Evolutionary conservation across 1,284 basidiomycete species (phyloP), one percentile per base, ranked within the genome.

Genomic region (Chalciporus sp.): DNA sequence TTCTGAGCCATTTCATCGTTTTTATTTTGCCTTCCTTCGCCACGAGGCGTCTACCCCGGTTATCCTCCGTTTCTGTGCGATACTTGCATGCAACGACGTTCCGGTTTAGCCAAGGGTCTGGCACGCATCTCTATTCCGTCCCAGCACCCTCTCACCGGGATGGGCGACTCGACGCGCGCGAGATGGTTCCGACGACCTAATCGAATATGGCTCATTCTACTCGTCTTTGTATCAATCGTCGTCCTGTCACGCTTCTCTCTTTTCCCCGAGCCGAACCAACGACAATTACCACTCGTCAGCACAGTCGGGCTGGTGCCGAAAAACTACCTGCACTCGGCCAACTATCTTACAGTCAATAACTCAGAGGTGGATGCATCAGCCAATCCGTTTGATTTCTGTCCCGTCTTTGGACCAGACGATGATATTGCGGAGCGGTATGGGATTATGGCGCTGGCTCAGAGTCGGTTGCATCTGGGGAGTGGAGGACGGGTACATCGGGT

Each of bases 301-400:
- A 80, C 77, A 16, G 69, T 76, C 4, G 73, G 80, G 56, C 74
- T 88, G 39, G 81, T 80, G 56, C 76, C 88, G 5, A 85, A 84
- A 67, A 89, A 89, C 67, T 88, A 88, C 66, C 73, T 89, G 7
- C 60, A 71, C 51, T 67, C 67, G 1, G 43, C 49, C 43, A 47
- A 51, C 42, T 51, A 57, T 51, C 55, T 55, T n/a, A 12, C 48
- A 20, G 39, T 41, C 65, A 88, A 85, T 67, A 64, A 70, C 48
- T 77, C 84, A 0, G 77, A 78, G 51, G 17, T 14, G 0, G 81
- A 86, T 47, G 78, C 82, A 7, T 55, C 62, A 5, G 58, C 59
- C 10, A 86, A 85, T 56, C 94, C 95, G 0, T 98, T 98, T 71
- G 76, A 80, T 0, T 98, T 98, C 71, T 98, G 95, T 68, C 94